A percentile compares a stretch with the other conserved stretches of the same genome.
These are phyloP conservation scores for Thalassia testudinum DNA, from an alignment of 116 monocot genomes.

Conservation along the genomic window DNA sequence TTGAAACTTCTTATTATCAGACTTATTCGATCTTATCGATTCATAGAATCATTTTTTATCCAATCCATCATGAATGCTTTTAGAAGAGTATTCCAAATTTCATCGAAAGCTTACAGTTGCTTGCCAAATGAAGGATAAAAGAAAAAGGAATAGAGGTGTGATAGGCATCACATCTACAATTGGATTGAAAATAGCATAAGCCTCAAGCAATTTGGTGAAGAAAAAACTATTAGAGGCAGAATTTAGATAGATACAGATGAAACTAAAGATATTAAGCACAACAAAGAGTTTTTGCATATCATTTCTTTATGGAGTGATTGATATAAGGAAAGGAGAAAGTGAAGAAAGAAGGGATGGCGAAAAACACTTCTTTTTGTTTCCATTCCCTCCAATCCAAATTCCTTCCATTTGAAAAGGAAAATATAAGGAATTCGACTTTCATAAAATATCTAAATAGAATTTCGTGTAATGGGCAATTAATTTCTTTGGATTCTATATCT, in stretches of 20 bases:
- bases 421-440: too few species aligned
- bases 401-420: too few species aligned
- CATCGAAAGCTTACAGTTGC: not conserved
- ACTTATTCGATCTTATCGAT: too few species aligned
- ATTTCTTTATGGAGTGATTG: constrained; percentile 9
- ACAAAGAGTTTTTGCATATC: constrained; percentile 2
- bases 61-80: not conserved
- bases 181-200: constrained; percentile 15
- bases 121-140: not conserved
- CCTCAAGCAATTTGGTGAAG: constrained; percentile 9
- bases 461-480: too few species aligned
- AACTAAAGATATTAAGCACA: constrained; percentile 10
- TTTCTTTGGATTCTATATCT: too few species aligned
- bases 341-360: not conserved
- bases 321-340: constrained; percentile 9
- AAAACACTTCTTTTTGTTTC: constrained; percentile 9
- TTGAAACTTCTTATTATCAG: too few species aligned
- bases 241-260: constrained; percentile 9
- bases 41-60: too few species aligned
- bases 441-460: too few species aligned
- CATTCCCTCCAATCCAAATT: constrained; percentile 1
- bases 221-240: constrained; percentile 12
- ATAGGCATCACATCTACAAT: constrained; percentile 2
- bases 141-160: constrained; percentile 9
- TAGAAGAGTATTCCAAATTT: constrained; percentile 1